These are phyloP conservation scores for Leccinellum rugosiceps DNA, from an alignment of 768 basidiomycete genomes.

Conservation along the genomic window DNA sequence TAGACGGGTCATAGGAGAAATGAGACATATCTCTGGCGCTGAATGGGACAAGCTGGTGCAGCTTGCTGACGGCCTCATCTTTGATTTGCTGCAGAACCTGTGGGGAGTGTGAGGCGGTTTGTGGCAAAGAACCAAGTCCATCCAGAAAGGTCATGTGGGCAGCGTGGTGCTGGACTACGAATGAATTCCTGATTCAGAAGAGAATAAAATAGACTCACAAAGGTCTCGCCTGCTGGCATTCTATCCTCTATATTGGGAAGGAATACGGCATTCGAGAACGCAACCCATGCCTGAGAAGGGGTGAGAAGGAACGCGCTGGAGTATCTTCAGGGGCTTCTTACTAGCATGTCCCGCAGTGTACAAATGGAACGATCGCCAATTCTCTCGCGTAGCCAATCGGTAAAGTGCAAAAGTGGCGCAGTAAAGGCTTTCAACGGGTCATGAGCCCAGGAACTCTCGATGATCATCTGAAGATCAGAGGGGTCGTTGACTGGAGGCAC, in stretches of 20 bases:
- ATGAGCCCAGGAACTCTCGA: conserved; percentile 65
- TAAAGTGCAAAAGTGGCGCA: conserved; percentile 65
- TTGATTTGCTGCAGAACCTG: conserved; percentile 61
- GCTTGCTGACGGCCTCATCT: conserved; percentile 48
- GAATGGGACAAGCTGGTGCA: conserved; percentile 57
- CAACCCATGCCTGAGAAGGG: conserved; percentile 75
- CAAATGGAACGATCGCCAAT: conserved; percentile 63
- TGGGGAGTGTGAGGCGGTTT: conserved; percentile 60
- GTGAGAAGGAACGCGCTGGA: not conserved
- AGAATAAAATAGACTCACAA: conserved; percentile 48
- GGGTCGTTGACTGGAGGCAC: conserved; percentile 80
- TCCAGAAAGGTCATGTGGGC: conserved; percentile 92
- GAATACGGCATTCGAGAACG: conserved; percentile 72
- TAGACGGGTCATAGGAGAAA: conserved; percentile 32
- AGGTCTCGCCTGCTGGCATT: conserved; percentile 52
- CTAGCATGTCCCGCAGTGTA: conserved; percentile 86
- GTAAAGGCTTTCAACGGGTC: conserved; percentile 56
- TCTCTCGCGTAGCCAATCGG: conserved; percentile 68
- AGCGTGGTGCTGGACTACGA: conserved; percentile 70
- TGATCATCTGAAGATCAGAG: conserved; percentile 73
- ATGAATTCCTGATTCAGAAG: conserved; percentile 10
- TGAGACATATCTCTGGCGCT: conserved; percentile 20
- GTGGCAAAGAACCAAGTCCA: conserved; percentile 77
- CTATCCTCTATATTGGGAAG: conserved; percentile 24
- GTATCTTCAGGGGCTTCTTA: conserved; percentile 34